Evolutionary conservation across 352 stramenopile genomes (phyloP), one percentile per base, ranked within the genome.

Genomic region (Pythium rhizo-oryzae): DNA sequence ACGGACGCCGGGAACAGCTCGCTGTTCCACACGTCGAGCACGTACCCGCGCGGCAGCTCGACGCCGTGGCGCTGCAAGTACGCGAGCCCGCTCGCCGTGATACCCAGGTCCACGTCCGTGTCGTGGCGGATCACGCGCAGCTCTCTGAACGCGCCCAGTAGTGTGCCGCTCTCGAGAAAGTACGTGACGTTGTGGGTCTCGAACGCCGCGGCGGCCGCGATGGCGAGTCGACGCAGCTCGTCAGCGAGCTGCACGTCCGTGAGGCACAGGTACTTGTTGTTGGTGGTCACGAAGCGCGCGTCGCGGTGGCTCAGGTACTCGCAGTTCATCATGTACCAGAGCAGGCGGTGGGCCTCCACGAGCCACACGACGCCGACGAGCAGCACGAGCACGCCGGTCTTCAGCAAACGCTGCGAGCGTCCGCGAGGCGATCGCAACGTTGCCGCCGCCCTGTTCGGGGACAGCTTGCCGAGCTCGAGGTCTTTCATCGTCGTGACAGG

Each of bases 81-180:
- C 12, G 60, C 28, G 41, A 77, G 69, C 0, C 53, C 65, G 4
- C 11, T 25, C 2, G 28, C 57, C 25, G 72, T 59, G 52, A 80
- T 78, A 21, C 49, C 72, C 15, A 77, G 55, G 39, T 79, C 75
- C 11, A 67, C 71, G 57, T 79, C 72, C 12, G 71, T 23, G 54
- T 81, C 72, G 50, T 61, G 68, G 4, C 59, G 64, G n/a, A 78
- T 76, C 12, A 82, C 43, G 13, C 46, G 41, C 8, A 71, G 39
- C 41, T 74, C 37, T 9, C 71, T 63, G 43, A 67, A 62, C 8
- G 75, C 41, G 28, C 71, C 75, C 1, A 79, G 58, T 8, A 79
- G 57, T n/a, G 72, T 71, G 50, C 75, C 72, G 30, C 67, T 75
- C 57, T 79, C 72, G 19, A 79, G 60, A 59, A 74, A 82, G 44